These are phyloP conservation scores for Aspergillus conjunctus DNA, from an alignment of 495 filamentous ascomycete genomes.

Conservation along the genomic window DNA sequence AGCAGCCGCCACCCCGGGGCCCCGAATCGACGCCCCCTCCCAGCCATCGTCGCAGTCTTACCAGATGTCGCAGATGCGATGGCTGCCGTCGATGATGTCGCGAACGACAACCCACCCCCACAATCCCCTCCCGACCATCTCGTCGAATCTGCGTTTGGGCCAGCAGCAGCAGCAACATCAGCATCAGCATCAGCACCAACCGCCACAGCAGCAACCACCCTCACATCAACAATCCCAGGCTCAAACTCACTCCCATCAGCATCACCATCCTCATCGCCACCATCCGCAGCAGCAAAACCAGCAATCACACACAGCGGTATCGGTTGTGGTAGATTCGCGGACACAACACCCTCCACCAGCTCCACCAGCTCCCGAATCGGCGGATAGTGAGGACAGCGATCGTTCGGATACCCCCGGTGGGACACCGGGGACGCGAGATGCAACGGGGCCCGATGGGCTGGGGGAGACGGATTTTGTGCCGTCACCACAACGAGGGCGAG, in stretches of 20 bases:
- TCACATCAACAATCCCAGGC: constrained; percentile 19
- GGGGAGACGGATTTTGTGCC: constrained; percentile 24
- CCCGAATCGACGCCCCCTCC: constrained; percentile 13
- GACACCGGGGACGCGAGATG: constrained; percentile 22
- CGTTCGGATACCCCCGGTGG: constrained; percentile 24
- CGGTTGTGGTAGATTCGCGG: constrained; percentile 19
- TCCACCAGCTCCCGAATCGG: constrained; percentile 3
- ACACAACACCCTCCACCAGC: not conserved
- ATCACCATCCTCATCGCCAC: constrained; percentile 31
- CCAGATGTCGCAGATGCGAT: constrained; percentile 31
- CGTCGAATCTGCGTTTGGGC: constrained; percentile 25
- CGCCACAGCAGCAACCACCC: constrained; percentile 7
- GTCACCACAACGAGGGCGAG: constrained; percentile 12
- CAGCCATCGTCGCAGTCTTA: constrained; percentile 19
- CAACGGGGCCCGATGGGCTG: constrained; percentile 18
- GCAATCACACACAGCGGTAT: constrained; percentile 19
- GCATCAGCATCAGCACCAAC: constrained; percentile 14
- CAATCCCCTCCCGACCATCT: constrained; percentile 26
- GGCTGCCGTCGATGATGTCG: constrained; percentile 31
- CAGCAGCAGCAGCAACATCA: constrained; percentile 15
- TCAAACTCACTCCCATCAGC: constrained; percentile 10
- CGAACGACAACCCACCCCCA: constrained; percentile 19
- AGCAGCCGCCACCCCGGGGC: constrained; percentile 10
- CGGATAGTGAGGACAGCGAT: constrained; percentile 28
- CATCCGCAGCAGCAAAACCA: constrained; percentile 38